phyloP scores from a whole-genome alignment of 2,329 filamentous ascomycete genomes.

The Monosporascus sp. region DNA sequence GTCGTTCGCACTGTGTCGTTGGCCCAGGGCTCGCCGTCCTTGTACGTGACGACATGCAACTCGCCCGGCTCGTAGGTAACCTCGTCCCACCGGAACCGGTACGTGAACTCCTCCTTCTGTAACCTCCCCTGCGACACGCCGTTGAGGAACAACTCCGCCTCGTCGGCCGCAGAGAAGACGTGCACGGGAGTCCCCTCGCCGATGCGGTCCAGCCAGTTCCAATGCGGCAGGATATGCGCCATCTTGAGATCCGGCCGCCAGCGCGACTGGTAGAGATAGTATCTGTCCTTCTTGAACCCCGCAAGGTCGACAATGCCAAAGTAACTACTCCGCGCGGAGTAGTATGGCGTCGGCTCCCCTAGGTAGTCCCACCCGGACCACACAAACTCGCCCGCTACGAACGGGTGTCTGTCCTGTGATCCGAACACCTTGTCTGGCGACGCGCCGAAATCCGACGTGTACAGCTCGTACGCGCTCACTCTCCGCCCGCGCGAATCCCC shows the following conservation, averaged over 20 bases:
- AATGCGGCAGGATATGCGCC: conserved; percentile 48
- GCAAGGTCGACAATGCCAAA: conserved; percentile 49
- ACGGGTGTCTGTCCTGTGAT: conserved; percentile 41
- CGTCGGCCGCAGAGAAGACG: conserved; percentile 44
- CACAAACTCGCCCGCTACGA: conserved; percentile 47
- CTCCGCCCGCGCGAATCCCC: conserved; percentile 28
- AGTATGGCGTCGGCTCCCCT: conserved; percentile 44
- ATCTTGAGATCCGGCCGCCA: conserved; percentile 40
- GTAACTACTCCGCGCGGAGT: conserved; percentile 42
- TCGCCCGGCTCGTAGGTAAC: conserved; percentile 31
- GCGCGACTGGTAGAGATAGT: conserved; percentile 43
- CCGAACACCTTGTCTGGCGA: conserved; percentile 49
- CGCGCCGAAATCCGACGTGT: conserved; percentile 39
- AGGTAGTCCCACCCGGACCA: conserved; percentile 47
- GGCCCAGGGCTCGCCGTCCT: conserved; percentile 41
- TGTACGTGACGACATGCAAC: conserved; percentile 37
- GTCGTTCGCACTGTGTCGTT: conserved; percentile 34
- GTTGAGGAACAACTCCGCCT: conserved; percentile 51
- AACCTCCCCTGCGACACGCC: conserved; percentile 36
- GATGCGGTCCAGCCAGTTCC: conserved; percentile 45
- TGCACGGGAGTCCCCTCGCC: conserved; percentile 47
- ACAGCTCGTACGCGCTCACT: conserved; percentile 48
- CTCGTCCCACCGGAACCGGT: conserved; percentile 49
- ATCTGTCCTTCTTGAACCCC: conserved; percentile 47
- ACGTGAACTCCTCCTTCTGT: conserved; percentile 27